Conservation (phyloP, 2,329 filamentous ascomycete species). For the Periconia digitata region DNA sequence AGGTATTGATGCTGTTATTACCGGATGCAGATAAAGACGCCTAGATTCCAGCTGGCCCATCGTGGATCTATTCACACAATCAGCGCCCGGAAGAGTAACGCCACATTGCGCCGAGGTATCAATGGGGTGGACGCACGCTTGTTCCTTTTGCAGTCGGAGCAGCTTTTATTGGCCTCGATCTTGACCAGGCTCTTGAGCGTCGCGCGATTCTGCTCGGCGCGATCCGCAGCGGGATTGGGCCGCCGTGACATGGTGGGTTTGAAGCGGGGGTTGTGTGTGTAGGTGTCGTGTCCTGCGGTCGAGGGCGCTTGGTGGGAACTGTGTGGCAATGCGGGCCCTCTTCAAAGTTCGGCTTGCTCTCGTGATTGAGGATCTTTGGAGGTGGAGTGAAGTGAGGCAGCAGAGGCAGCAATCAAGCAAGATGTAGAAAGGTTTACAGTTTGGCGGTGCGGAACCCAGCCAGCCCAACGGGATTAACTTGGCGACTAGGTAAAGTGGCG, state of each 20-base stretch:
- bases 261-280: constrained; percentile 1
- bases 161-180: constrained; percentile 92
- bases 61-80: constrained; percentile 71
- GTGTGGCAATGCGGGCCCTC: background rate
- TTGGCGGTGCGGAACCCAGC: too few relatives aligned
- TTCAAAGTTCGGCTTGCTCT: background rate
- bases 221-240: constrained; percentile 77
- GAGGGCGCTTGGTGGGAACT: background rate
- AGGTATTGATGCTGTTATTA: constrained; percentile 24
- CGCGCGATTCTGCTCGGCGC: constrained; percentile 88
- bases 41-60: constrained; percentile 99
- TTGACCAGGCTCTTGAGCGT: constrained; percentile 95
- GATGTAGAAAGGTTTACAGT: too few relatives aligned
- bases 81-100: constrained; percentile 1
- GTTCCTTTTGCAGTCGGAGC: constrained; percentile 98
- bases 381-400: too few relatives aligned
- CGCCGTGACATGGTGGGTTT: constrained; percentile 73
- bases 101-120: background rate
- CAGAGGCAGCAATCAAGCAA: too few relatives aligned
- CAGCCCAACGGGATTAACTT: too few relatives aligned
- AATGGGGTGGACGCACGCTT: constrained; percentile 67
- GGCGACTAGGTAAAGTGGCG: too few relatives aligned
- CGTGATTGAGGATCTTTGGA: too few relatives aligned
- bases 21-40: constrained; percentile 95
- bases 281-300: background rate